Conservation (phyloP, 2,329 filamentous ascomycete species). For the Epichloe coenophiala region DNA sequence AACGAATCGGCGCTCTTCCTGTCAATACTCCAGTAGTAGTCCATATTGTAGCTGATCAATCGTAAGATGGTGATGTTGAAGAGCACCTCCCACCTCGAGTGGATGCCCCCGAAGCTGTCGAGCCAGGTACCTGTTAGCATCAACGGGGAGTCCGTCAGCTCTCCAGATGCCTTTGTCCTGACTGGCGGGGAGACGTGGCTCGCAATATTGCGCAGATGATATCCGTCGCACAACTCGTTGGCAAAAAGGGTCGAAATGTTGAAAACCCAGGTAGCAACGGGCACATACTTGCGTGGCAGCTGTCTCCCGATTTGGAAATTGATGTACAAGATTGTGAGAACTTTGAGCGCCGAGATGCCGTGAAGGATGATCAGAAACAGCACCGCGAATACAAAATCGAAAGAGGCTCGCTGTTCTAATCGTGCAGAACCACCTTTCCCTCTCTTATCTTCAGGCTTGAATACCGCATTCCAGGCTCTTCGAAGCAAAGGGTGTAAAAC, state of each 20-base stretch:
- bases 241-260: conserved; percentile 77
- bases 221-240: conserved; percentile 75
- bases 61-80: conserved; percentile 93
- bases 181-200: conserved; percentile 27
- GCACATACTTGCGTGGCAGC: conserved; percentile 58
- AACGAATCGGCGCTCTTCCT: conserved; percentile 50
- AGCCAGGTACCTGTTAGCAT: conserved; percentile 55
- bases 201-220: conserved; percentile 53
- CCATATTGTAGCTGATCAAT: conserved; percentile 91
- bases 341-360: conserved; percentile 73
- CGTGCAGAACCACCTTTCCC: conserved; percentile 38
- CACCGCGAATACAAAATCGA: conserved; percentile 71
- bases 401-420: conserved; percentile 58
- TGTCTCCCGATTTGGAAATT: conserved; percentile 71
- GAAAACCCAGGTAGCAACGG: conserved; percentile 74
- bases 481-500: conserved; percentile 69
- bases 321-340: conserved; percentile 62
- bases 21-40: conserved; percentile 85
- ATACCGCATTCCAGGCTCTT: conserved; percentile 50
- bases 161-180: not conserved
- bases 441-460: conserved; percentile 20
- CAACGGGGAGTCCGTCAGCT: conserved; percentile 25
- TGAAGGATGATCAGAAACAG: conserved; percentile 70
- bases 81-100: conserved; percentile 86
- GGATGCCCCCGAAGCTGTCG: conserved; percentile 70